These are phyloP conservation scores for Houttuynia cordata DNA, from an alignment of 164 flowering plant species.

Conservation along the genomic window DNA sequence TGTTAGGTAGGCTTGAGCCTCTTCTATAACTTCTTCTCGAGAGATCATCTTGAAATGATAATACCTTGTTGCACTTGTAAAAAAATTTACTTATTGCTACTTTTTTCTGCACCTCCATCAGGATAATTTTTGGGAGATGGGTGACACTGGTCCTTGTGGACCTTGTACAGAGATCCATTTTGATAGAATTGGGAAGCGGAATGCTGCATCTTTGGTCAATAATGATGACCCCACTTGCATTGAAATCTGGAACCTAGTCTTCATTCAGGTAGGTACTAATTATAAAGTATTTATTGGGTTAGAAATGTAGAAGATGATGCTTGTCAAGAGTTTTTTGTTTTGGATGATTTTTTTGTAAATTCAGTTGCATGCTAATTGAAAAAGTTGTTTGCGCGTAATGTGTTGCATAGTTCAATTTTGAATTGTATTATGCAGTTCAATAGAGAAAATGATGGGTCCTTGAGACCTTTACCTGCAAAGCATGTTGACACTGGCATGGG, in stretches of 20 bases:
- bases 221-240: slow-evolving; percentile 96
- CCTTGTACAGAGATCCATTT: slow-evolving; percentile 97
- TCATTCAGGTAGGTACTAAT: slow-evolving; percentile 63
- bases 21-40: neutral
- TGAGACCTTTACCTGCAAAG: slow-evolving; percentile 89
- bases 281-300: neutral
- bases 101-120: slow-evolving; percentile 8
- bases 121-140: slow-evolving; percentile 99
- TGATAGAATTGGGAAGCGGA: slow-evolving; percentile 81
- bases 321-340: neutral
- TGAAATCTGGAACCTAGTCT: slow-evolving; percentile 98
- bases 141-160: slow-evolving; percentile 99
- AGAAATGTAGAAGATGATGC: neutral
- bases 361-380: neutral
- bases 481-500: slow-evolving; percentile 99
- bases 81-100: neutral
- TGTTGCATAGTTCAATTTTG: no score
- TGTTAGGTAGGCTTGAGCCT: neutral
- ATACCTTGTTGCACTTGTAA: no score
- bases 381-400: neutral
- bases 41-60: no score
- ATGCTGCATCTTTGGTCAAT: slow-evolving; percentile 80
- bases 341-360: neutral
- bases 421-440: slow-evolving; percentile 50
- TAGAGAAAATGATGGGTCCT: slow-evolving; percentile 82